Conservation (phyloP, 768 basidiomycete genomes). For the Coprinopsis sp. region DNA sequence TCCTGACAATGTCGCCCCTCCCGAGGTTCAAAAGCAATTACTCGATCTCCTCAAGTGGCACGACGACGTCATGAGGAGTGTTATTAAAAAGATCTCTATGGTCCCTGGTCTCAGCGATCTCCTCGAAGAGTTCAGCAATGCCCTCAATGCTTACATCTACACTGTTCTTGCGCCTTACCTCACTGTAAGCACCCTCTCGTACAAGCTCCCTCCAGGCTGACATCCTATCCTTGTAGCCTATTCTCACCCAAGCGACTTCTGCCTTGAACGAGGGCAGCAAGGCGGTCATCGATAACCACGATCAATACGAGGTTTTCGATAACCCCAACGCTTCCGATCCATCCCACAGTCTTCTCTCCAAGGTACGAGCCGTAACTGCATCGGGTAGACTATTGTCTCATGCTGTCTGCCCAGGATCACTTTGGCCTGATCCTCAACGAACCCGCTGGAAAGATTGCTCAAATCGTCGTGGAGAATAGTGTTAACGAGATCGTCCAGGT, state of each 20-base stretch:
- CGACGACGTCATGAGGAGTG: constrained; percentile 51
- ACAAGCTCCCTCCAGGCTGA: background rate
- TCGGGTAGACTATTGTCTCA: background rate
- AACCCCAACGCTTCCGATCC: constrained; percentile 66
- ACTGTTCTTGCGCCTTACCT: constrained; percentile 64
- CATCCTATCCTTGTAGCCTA: constrained; percentile 38
- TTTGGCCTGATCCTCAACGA: constrained; percentile 70
- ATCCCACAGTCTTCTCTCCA: constrained; percentile 67
- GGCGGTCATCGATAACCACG: constrained; percentile 63
- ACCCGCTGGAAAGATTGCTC: constrained; percentile 70
- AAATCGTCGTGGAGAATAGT: constrained; percentile 57
- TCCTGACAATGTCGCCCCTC: constrained; percentile 57
- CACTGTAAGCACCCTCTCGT: constrained; percentile 32
- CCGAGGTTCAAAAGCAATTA: constrained; percentile 56
- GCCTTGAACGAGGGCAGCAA: constrained; percentile 60
- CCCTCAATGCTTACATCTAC: constrained; percentile 65
- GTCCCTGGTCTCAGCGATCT: constrained; percentile 57
- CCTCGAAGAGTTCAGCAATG: constrained; percentile 58
- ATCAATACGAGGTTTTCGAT: constrained; percentile 69
- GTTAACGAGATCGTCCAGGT: constrained; percentile 57
- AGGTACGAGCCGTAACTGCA: constrained; percentile 31
- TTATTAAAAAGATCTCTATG: constrained; percentile 55
- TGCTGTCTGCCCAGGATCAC: constrained; percentile 46
- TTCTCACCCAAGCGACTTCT: constrained; percentile 52
- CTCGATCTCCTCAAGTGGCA: constrained; percentile 58